Conservation (phyloP, 176 grass and related monocot genomes). For the Cenchrus fungigraminus region DNA sequence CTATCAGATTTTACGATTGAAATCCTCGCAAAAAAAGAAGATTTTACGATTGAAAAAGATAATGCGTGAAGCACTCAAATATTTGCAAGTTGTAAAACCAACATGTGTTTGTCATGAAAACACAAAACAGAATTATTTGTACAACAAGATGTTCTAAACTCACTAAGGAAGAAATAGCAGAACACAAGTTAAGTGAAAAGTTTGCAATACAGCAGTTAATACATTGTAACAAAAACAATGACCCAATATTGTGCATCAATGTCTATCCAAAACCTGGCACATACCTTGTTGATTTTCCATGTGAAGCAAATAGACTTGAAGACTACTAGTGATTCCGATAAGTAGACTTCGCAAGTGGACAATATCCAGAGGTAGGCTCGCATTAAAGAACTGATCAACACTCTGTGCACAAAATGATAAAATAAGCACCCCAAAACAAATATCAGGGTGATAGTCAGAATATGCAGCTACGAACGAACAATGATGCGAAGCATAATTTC, state of each 20-base stretch:
- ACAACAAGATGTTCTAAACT: not conserved
- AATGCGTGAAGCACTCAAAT: not conserved
- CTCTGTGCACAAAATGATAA: slow-evolving; percentile 58
- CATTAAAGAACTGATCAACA: slow-evolving; percentile 83
- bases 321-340: slow-evolving; percentile 71
- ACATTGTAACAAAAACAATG: not conserved
- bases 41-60: not conserved
- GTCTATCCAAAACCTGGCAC: slow-evolving; percentile 17
- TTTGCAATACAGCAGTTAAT: not conserved
- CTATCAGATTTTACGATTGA: not conserved
- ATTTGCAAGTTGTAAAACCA: not conserved
- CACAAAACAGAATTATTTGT: not conserved
- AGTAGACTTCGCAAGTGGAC: slow-evolving; percentile 85
- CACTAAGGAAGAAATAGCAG: not conserved
- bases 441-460: slow-evolving; percentile 29
- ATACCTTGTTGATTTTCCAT: slow-evolving; percentile 91
- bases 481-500: not conserved
- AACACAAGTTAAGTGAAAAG: not conserved
- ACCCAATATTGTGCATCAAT: not conserved
- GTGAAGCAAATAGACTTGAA: slow-evolving; percentile 85
- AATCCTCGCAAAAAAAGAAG: not conserved
- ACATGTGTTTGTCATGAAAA: not conserved
- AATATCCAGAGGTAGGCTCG: slow-evolving; percentile 67
- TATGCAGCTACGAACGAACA: slow-evolving; percentile 1
- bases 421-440: slow-evolving; percentile 34